These are phyloP conservation scores for Xanthoceras sorbifolium DNA, from an alignment of 345 rosid species.

Conservation along the genomic window DNA sequence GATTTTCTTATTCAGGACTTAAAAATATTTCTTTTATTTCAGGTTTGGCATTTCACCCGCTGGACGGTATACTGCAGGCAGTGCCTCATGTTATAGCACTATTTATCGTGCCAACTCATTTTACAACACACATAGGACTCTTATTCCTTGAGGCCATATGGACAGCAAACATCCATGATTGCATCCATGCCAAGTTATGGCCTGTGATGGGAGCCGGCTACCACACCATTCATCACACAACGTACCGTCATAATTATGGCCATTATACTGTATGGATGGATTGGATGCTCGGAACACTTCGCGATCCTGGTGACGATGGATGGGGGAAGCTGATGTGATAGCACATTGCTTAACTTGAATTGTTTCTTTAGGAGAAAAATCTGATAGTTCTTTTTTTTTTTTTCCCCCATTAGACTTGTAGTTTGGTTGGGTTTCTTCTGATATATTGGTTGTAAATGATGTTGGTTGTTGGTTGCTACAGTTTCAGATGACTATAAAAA, in stretches of 20 bases:
- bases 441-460: conserved; percentile 13
- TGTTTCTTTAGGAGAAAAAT: neutral
- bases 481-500: neutral
- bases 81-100: conserved; percentile 79
- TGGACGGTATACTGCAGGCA: conserved; percentile 93
- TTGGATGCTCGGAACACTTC: conserved; percentile 93
- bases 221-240: conserved; percentile 96
- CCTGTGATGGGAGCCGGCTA: conserved; percentile 98
- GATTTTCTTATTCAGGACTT: neutral
- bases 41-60: conserved; percentile 95
- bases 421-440: neutral
- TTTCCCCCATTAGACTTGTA: neutral
- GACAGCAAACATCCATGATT: conserved; percentile 94
- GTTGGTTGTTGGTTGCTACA: neutral
- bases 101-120: conserved; percentile 79
- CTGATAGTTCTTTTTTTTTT: neutral
- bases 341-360: conserved; percentile 1
- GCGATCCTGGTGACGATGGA: conserved; percentile 60
- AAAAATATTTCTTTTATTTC: conserved; percentile 15
- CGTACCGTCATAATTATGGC: conserved; percentile 96
- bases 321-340: conserved; percentile 36
- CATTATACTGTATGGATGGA: conserved; percentile 99
- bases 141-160: conserved; percentile 81
- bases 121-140: conserved; percentile 68
- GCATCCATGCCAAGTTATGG: conserved; percentile 83